Conservation (phyloP, 768 basidiomycete genomes). For the Paxillus involutus region DNA sequence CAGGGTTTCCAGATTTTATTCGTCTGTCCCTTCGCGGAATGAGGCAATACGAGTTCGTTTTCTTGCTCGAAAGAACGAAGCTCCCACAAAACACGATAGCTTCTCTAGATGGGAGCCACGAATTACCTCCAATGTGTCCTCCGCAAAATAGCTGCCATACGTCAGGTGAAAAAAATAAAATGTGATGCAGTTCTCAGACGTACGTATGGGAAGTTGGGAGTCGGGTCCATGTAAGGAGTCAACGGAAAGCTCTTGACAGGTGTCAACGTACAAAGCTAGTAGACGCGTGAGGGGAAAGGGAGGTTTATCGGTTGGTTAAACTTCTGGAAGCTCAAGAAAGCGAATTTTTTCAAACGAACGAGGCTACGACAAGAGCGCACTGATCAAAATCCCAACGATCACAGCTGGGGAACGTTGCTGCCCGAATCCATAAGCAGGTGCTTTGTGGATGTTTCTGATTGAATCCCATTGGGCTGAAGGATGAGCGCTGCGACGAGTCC, state of each 20-base stretch:
- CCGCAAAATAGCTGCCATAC: neutral
- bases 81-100: conserved; percentile 32
- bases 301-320: conserved; percentile 29
- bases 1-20: conserved; percentile 16
- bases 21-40: conserved; percentile 18
- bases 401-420: neutral
- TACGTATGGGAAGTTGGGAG: conserved; percentile 7
- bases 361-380: conserved; percentile 26
- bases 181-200: neutral
- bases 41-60: conserved; percentile 25
- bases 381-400: neutral
- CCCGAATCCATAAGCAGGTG: conserved; percentile 32
- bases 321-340: conserved; percentile 36
- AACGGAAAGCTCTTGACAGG: neutral
- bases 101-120: too few species aligned
- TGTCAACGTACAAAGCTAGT: conserved; percentile 18
- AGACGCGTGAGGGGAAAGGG: conserved; percentile 31
- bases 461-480: conserved; percentile 33
- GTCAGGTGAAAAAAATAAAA: neutral
- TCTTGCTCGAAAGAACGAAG: conserved; percentile 34
- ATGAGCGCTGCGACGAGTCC: conserved; percentile 44
- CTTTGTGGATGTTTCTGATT: conserved; percentile 5
- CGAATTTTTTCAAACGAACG: conserved; percentile 43
- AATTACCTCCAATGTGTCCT: conserved; percentile 26
- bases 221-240: conserved; percentile 3